Base-by-base conservation (phyloP, 768 basidiomycete species). In the Lactifluus hygrophoroides region DNA sequence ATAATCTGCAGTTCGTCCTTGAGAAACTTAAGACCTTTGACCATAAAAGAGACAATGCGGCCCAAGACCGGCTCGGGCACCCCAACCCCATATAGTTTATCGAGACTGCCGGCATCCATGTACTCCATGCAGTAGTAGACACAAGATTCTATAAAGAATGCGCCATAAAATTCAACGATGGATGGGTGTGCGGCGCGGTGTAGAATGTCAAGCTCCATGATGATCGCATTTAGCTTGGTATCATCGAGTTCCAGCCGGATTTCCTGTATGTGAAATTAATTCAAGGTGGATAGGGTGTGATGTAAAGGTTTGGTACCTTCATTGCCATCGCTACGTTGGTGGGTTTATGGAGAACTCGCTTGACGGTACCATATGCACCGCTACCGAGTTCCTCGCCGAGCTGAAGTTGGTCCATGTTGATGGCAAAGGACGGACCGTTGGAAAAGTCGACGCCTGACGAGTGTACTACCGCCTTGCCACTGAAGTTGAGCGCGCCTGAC, bases 121-220 rank as follows among this genome's bases (percentile, higher is more conserved):
- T 86, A 91, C 76, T 99, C 96, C 94, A 98, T 98, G 73, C 94
- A 98, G 71, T 96, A 97, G 74, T 99, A 97, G 23, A 99, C 96
- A 71, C 95, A 99, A n/a, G 91, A 91, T 69, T 99, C 96, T 72
- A 96, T 94, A 73, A 96, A 97, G 76, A 99, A 99, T 4, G 96
- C 96, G 44, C 96, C 96, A 69, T 95, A 98, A 66, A 99, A 99
- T 61, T 98, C 96, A 67, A 99, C 91, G 64, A 98, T 98, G 68
- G 90, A 85, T 3, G 88, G 89, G 9, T 88, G 85, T 44, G 86
- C 80, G 3, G 94, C 94, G 27, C 94, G 90, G 71, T 99, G 96
- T 7, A 99, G 83, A 64, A 99, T 88, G 69, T 99, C 95, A 54
- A 99, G 88, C 69, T 99, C 96, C 88, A 97, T 98, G 66, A 99